Conservation (phyloP, 257 asterid genomes). For the Knoxia roxburghii region DNA sequence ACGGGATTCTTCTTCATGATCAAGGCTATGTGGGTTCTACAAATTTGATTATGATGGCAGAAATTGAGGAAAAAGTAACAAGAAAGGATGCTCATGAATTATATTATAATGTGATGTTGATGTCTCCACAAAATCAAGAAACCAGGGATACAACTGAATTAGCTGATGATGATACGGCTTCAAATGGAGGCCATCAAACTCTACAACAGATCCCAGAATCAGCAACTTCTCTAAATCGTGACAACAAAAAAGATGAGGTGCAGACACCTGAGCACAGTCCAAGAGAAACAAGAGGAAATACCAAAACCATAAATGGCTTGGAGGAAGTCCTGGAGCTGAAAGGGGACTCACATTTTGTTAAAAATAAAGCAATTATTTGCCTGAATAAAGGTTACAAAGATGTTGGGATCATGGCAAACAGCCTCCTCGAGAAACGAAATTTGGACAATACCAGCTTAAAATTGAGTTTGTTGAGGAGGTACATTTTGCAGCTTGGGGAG, state of each 20-base stretch:
- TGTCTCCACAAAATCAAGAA: neutral
- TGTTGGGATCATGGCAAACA: neutral
- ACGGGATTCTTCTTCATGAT: neutral
- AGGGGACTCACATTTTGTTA: neutral
- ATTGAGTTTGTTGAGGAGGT: neutral
- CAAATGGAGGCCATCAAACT: neutral
- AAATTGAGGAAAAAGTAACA: neutral
- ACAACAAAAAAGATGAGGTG: no score
- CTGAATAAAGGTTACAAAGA: neutral
- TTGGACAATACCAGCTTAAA: neutral
- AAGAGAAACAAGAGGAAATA: no score
- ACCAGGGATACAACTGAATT: neutral
- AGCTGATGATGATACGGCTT: neutral
- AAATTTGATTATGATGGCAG: neutral
- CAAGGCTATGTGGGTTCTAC: slow-evolving; percentile 4
- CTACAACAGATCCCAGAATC: no score
- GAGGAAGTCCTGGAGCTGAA: no score
- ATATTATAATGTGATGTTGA: neutral
- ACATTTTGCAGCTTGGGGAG: neutral
- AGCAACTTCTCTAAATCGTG: no score
- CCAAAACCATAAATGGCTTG: no score
- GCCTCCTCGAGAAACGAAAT: neutral
- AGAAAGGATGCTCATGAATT: slow-evolving; percentile 9
- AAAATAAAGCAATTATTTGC: neutral
- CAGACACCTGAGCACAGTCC: no score